Percentiles rank a stretch among this genome's conserved stretches.
phyloP scores from a whole-genome alignment of 805 yeast species.

The Myxozyma vanderwaltii region DNA sequence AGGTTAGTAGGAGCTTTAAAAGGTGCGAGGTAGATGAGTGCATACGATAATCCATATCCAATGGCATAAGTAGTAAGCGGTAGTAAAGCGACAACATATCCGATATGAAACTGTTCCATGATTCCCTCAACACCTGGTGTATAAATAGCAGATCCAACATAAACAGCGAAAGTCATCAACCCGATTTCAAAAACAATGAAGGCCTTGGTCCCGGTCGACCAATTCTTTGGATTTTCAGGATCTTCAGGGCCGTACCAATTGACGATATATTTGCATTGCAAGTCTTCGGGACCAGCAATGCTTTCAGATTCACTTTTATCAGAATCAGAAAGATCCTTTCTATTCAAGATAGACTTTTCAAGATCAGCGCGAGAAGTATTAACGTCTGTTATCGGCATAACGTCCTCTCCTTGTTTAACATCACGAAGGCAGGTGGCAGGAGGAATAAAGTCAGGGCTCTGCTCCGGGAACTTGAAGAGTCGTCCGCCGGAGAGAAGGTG shows the following conservation, averaged over 20 bases:
- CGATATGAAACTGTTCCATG: slow-evolving; percentile 50
- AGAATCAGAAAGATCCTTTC: background rate
- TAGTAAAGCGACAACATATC: slow-evolving; percentile 50
- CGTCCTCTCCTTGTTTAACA: background rate
- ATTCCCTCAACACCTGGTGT: slow-evolving; percentile 55
- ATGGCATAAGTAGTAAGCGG: slow-evolving; percentile 58
- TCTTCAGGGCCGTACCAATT: slow-evolving; percentile 35
- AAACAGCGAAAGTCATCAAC: slow-evolving; percentile 54
- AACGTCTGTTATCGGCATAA: background rate
- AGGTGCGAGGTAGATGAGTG: background rate
- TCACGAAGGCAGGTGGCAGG: background rate
- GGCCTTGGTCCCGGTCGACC: slow-evolving; percentile 51
- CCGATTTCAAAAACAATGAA: slow-evolving; percentile 48
- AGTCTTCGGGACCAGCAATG: background rate
- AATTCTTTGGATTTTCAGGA: slow-evolving; percentile 53
- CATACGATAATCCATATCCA: slow-evolving; percentile 54
- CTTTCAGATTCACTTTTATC: background rate
- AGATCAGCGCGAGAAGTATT: background rate
- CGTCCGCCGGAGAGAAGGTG: slow-evolving; percentile 23
- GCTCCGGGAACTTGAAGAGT: slow-evolving; percentile 19
- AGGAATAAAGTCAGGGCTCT: slow-evolving; percentile 15
- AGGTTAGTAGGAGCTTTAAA: too few species aligned
- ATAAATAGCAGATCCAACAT: slow-evolving; percentile 59
- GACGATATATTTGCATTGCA: slow-evolving; percentile 5
- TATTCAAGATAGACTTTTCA: background rate